Conservation (phyloP, 73 alveolate species). For the Blepharisma stoltei region DNA sequence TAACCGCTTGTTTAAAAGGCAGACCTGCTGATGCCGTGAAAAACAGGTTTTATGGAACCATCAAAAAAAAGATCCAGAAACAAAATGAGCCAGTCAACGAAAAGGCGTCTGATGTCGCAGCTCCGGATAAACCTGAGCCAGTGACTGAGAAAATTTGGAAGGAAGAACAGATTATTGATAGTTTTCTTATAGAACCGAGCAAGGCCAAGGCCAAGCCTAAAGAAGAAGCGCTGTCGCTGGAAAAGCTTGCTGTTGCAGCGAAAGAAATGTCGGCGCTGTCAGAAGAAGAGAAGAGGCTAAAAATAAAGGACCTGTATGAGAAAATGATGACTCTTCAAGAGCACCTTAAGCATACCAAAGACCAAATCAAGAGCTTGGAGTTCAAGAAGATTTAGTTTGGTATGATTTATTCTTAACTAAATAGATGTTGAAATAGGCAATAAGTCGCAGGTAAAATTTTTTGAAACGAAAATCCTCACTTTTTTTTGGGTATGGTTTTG, state of each 20-base stretch:
- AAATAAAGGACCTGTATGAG: neutral
- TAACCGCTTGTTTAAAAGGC: conserved; percentile 4
- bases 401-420: too few species aligned
- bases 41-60: conserved; percentile 22
- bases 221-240: too few species aligned
- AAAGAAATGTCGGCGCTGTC: neutral
- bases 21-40: neutral
- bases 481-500: too few species aligned
- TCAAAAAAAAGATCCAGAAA: neutral
- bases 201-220: too few species aligned
- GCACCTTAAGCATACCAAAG: neutral
- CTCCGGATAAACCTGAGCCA: neutral
- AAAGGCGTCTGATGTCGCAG: neutral
- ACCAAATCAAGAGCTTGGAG: neutral
- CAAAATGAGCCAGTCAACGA: neutral
- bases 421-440: too few species aligned
- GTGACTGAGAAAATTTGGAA: neutral
- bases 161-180: neutral
- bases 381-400: too few species aligned
- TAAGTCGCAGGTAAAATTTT: too few species aligned
- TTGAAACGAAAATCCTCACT: too few species aligned
- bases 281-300: neutral
- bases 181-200: too few species aligned
- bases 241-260: too few species aligned
- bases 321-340: neutral